Percentiles rank a stretch among this genome's conserved stretches.
phyloP scores from a whole-genome alignment of 2,329 filamentous ascomycete genomes.

The Diplodia scrobiculata region DNA sequence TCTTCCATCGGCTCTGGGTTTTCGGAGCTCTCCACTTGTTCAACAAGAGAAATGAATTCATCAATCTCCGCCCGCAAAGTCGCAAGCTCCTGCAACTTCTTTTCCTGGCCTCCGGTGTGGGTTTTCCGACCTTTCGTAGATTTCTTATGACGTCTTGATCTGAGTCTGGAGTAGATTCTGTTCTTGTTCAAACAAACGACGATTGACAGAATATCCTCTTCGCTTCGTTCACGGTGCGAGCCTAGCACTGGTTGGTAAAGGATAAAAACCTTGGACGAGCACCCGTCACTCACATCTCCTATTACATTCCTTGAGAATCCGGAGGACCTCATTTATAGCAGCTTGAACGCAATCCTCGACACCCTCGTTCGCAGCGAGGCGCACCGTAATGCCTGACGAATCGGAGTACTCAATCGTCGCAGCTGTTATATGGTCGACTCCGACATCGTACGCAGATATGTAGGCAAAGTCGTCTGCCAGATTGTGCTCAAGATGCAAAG shows the following conservation, averaged over 20 bases:
- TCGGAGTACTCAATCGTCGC: background rate
- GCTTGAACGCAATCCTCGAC: background rate
- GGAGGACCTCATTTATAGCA: background rate
- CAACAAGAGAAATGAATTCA: background rate
- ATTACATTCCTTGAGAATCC: background rate
- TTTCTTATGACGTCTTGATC: background rate
- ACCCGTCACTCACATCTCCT: background rate
- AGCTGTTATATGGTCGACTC: background rate
- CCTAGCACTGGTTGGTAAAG: background rate
- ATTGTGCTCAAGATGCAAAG: background rate
- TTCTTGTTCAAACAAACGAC: background rate
- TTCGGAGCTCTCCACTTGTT: background rate
- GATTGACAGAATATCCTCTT: background rate
- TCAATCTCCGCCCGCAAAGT: background rate
- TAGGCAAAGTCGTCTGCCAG: slow-evolving; percentile 2
- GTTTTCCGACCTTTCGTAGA: too few species aligned
- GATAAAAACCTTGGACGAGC: background rate
- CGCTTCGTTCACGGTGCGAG: background rate
- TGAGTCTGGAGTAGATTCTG: background rate
- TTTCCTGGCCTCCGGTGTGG: too few species aligned
- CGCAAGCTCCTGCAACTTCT: background rate
- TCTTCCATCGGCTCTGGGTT: background rate
- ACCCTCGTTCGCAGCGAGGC: background rate
- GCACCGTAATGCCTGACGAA: background rate
- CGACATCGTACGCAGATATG: background rate